Conservation (phyloP, 495 filamentous ascomycete species). For the Lophium mytilinum region DNA sequence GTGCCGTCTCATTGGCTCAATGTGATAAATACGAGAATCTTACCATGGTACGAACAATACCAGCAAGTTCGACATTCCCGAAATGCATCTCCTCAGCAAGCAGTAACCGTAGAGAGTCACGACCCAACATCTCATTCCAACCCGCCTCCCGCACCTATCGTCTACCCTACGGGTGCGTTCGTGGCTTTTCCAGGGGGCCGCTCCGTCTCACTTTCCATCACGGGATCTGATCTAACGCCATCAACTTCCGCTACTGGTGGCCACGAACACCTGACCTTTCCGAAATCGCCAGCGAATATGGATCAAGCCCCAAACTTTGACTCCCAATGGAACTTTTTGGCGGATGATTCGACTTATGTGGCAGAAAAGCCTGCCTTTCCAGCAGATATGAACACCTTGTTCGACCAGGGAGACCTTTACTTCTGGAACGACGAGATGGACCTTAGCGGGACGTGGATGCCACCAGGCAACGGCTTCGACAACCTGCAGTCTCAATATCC, state of each 20-base stretch:
- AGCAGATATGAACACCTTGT: slow-evolving; percentile 14
- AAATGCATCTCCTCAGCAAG: neutral
- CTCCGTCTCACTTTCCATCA: no score
- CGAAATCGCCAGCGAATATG: no score
- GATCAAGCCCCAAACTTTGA: neutral
- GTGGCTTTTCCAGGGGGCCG: no score
- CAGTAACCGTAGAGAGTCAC: neutral
- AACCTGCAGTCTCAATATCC: no score
- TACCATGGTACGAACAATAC: slow-evolving; percentile 1
- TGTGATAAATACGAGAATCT: neutral
- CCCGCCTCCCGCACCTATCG: no score
- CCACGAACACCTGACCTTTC: no score
- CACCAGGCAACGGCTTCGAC: no score
- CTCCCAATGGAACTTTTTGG: neutral
- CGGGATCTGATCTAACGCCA: no score
- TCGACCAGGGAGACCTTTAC: slow-evolving; percentile 21
- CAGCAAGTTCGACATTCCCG: neutral
- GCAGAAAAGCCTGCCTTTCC: neutral
- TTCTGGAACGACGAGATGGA: slow-evolving; percentile 15
- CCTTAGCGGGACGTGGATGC: no score
- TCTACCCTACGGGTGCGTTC: no score
- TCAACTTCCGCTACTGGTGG: no score
- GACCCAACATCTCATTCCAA: no score
- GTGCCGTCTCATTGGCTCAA: slow-evolving; percentile 11
- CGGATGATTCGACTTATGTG: neutral